A percentile compares a stretch with the other conserved stretches of the same genome.
Evolutionary conservation across 192 early-diverging fungal genomes (phyloP).

Genomic region (Coemansia sp.): DNA sequence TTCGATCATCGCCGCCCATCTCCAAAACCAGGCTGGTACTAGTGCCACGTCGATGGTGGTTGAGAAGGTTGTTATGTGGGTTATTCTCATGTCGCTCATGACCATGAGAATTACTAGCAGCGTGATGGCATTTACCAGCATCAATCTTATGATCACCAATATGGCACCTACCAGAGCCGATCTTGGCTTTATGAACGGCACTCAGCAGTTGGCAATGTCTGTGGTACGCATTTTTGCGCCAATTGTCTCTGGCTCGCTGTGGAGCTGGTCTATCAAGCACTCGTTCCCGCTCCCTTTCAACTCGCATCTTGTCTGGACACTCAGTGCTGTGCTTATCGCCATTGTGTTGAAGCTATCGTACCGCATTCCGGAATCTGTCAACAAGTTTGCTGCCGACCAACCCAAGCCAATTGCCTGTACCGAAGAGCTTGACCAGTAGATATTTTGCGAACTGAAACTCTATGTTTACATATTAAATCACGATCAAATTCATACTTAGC

Average conservation of each 20-base stretch:
- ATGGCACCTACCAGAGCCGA: conserved; percentile 33
- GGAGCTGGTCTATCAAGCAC: conserved; percentile 48
- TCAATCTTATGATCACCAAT: conserved; percentile 41
- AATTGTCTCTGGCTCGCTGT: conserved; percentile 27
- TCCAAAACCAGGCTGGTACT: not conserved
- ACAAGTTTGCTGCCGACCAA: conserved; percentile 31
- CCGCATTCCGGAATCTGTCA: conserved; percentile 33
- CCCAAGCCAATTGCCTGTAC: not conserved
- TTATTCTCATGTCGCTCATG: conserved; percentile 21
- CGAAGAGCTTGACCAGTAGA: not conserved
- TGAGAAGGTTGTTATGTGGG: conserved; percentile 30
- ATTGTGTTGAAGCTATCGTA: conserved; percentile 13
- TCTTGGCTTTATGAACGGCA: conserved; percentile 41
- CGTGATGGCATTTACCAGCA: conserved; percentile 36
- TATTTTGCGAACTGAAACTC: too few relatives aligned
- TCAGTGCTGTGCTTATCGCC: conserved; percentile 13
- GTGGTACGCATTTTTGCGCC: conserved; percentile 28
- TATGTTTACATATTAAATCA: not conserved
- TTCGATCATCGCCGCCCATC: not conserved
- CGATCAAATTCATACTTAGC: not conserved
- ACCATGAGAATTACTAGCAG: conserved; percentile 22
- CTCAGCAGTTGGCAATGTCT: conserved; percentile 39
- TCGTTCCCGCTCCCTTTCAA: conserved; percentile 39
- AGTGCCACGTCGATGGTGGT: not conserved
- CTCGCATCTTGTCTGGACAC: conserved; percentile 39